Base-by-base conservation (phyloP, 1,284 basidiomycete species). In the Malassezia japonica region DNA sequence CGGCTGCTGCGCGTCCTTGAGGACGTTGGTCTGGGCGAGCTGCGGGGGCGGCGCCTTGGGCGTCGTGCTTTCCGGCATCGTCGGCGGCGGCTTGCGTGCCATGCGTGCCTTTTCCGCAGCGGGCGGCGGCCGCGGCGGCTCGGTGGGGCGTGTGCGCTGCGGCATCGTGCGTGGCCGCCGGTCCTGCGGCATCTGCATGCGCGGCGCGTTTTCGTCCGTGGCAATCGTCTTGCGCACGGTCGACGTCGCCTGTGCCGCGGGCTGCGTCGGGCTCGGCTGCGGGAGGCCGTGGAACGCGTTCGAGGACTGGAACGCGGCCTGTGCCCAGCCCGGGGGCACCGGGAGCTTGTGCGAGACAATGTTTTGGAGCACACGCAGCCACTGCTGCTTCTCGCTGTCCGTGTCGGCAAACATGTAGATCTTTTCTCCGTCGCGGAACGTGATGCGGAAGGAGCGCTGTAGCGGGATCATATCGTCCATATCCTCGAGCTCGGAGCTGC, bases 391-490 rank as follows among this genome's bases (percentile, higher is more conserved):
- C 70, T 90, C 86, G 56, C 83, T 83, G 59, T 91, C 86, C 10
- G 82, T 85, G 74, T 96, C 91, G 27, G 91, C 87, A 64, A 85
- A 89, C 77, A 96, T 95, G 5, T 80, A 75, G 59, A 96, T 94
- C 49, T 83, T 81, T 65, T 91, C 82, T 33, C 83, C 81, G 44
- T 82, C 79, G 4, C 81, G 80, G 75, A 98, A 96, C 7, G 83
- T 75, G 41, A 98, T 75, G 44, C 84, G 79, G 81, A 96, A 95
- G 2, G 85, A 88, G 39, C 87, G 80, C 59, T 88, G 85, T 16
- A 88, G 70, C 61, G 81, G 85, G 45, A 55, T 9, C 37, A 82
- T 75, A 37, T 81, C 82, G 61, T 88, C 86, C 39, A 81, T 82
- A 43, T 71, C 65, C 0, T 64, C 61, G 12, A 46, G 33, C 4